phyloP scores from a whole-genome alignment of 495 filamentous ascomycete genomes.

The Evernia prunastri region DNA sequence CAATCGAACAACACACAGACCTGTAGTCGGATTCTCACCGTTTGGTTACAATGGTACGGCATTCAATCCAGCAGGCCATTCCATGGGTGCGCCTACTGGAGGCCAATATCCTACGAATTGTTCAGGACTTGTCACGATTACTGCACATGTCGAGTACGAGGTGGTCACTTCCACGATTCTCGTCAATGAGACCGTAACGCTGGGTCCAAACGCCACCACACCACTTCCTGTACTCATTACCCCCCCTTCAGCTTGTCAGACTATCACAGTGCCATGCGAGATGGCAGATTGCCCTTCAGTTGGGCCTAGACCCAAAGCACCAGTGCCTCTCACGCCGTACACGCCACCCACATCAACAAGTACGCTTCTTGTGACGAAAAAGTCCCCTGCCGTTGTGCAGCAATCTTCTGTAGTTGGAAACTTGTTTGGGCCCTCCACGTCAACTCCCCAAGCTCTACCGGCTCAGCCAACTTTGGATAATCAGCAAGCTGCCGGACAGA shows the following conservation, averaged over 20 bases:
- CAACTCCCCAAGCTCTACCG: neutral
- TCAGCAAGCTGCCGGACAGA: neutral
- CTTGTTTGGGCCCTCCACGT: neutral
- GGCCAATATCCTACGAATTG: neutral
- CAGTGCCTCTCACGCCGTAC: neutral
- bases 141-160: neutral
- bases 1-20: neutral
- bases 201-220: neutral
- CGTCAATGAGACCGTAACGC: constrained; percentile 1
- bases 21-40: neutral
- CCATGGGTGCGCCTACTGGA: neutral
- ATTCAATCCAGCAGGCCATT: neutral
- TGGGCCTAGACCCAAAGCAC: neutral
- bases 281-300: neutral
- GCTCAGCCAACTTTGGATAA: neutral
- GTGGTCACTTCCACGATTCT: neutral
- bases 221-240: neutral
- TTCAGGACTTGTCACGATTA: neutral
- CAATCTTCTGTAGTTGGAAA: neutral
- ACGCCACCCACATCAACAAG: neutral
- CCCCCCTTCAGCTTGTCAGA: constrained; percentile 1
- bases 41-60: neutral
- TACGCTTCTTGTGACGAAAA: constrained; percentile 20
- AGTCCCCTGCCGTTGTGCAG: constrained; percentile 3
- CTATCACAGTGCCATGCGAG: neutral